A percentile compares a stretch with the other conserved stretches of the same genome.
Conservation (phyloP, 2,329 filamentous ascomycete genomes). For the Fragosphaeria purpurea region DNA sequence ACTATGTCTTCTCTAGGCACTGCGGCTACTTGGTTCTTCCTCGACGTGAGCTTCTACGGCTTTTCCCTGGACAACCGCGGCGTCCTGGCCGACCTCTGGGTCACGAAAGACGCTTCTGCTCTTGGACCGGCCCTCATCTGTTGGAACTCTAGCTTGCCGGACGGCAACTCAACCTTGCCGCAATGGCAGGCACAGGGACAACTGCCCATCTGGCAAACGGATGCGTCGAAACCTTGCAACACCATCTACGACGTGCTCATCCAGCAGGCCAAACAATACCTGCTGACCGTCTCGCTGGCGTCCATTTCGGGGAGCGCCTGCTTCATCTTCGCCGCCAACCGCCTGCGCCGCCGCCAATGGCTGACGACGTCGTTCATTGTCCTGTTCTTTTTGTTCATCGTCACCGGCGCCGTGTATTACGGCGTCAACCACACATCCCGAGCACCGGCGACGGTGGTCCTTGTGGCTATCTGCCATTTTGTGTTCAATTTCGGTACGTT, state of each 20-base stretch:
- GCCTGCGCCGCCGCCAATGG: slow-evolving; percentile 37
- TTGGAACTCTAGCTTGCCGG: slow-evolving; percentile 34
- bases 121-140: slow-evolving; percentile 32
- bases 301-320: slow-evolving; percentile 40
- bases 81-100: slow-evolving; percentile 33
- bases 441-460: slow-evolving; percentile 36
- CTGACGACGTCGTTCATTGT: slow-evolving; percentile 39
- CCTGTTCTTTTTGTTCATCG: slow-evolving; percentile 35
- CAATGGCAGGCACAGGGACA: slow-evolving; percentile 26
- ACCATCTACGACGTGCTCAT: slow-evolving; percentile 42
- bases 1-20: slow-evolving; percentile 23
- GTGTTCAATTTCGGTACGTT: slow-evolving; percentile 43
- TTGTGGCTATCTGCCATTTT: slow-evolving; percentile 44
- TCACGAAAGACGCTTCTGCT: slow-evolving; percentile 22
- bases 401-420: slow-evolving; percentile 41
- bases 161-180: slow-evolving; percentile 34
- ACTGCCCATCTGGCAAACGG: slow-evolving; percentile 40
- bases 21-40: slow-evolving; percentile 40
- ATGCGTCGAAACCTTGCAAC: slow-evolving; percentile 36
- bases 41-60: slow-evolving; percentile 49
- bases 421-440: slow-evolving; percentile 30
- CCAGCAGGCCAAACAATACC: slow-evolving; percentile 42
- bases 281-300: slow-evolving; percentile 40
- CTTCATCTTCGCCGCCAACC: slow-evolving; percentile 38
- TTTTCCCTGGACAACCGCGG: slow-evolving; percentile 39